These are phyloP conservation scores for Thielaviopsis punctulata DNA, from an alignment of 2,329 filamentous ascomycete genomes.

Conservation along the genomic window DNA sequence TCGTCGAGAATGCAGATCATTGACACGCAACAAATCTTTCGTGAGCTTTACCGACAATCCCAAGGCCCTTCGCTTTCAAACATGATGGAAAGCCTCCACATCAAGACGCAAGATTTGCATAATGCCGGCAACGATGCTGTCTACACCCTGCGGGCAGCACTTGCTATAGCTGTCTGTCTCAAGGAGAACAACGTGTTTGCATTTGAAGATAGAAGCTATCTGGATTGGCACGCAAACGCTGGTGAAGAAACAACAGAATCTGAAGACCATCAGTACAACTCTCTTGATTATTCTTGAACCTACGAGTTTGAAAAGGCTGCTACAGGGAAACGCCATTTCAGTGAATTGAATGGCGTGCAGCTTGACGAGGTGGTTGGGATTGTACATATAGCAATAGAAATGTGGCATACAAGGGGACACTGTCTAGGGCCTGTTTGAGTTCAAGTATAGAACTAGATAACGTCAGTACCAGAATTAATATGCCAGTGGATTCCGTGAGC, in stretches of 20 bases:
- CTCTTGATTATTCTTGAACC: too few relatives aligned
- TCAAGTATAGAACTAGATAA: background rate
- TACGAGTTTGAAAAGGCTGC: too few relatives aligned
- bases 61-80: conserved; percentile 38
- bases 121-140: conserved; percentile 78
- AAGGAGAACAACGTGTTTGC: background rate
- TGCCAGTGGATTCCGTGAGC: too few relatives aligned
- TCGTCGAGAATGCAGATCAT: conserved; percentile 32
- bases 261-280: too few relatives aligned
- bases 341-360: too few relatives aligned
- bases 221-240: background rate
- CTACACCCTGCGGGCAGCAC: conserved; percentile 58
- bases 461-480: too few relatives aligned
- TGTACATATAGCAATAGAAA: too few relatives aligned
- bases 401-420: too few relatives aligned
- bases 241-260: too few relatives aligned
- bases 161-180: conserved; percentile 23
- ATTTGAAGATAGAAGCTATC: background rate
- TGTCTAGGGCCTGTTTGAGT: too few relatives aligned
- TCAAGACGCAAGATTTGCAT: conserved; percentile 51
- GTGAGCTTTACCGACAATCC: conserved; percentile 36
- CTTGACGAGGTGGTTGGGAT: too few relatives aligned
- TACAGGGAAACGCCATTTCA: too few relatives aligned
- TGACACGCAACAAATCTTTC: conserved; percentile 60
- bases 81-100: conserved; percentile 47